These are phyloP conservation scores for Phytophthora nicotianae DNA, from an alignment of 352 stramenopile genomes.

Conservation along the genomic window DNA sequence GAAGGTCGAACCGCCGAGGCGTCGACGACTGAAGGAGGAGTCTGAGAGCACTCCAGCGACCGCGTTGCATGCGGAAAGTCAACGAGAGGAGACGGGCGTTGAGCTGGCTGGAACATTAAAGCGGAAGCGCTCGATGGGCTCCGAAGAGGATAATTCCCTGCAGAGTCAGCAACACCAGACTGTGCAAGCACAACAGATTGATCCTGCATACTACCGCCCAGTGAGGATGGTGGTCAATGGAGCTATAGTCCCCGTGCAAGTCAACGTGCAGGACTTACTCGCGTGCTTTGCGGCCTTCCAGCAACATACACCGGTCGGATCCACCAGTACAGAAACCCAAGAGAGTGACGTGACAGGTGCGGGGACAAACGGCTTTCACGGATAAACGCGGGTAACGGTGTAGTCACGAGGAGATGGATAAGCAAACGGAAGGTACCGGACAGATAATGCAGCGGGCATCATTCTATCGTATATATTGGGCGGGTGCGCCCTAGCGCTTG, in stretches of 20 bases:
- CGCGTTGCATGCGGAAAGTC: constrained; percentile 11
- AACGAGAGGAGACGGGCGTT: constrained; percentile 11
- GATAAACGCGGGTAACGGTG: constrained; percentile 2
- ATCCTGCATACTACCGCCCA: constrained; percentile 53
- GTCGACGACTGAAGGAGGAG: constrained; percentile 21
- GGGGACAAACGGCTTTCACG: constrained; percentile 7
- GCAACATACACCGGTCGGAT: constrained; percentile 10
- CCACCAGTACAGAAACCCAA: neutral
- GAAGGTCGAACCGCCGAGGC: constrained; percentile 44
- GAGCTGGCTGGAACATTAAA: constrained; percentile 22
- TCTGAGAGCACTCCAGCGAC: neutral
- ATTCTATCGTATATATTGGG: constrained; percentile 52
- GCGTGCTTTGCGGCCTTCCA: constrained; percentile 42
- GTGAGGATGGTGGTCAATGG: constrained; percentile 81
- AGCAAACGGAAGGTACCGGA: constrained; percentile 1
- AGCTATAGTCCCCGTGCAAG: constrained; percentile 63
- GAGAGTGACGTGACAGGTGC: constrained; percentile 8
- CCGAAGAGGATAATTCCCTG: constrained; percentile 16
- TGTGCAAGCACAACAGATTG: constrained; percentile 17
- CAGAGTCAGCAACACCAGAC: constrained; percentile 20
- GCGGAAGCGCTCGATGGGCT: constrained; percentile 28
- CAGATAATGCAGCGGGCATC: constrained; percentile 33
- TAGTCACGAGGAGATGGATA: neutral
- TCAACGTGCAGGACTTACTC: constrained; percentile 75
- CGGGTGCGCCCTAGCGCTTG: constrained; percentile 30